Evolutionary conservation across 1,284 basidiomycete species (phyloP).

Genomic region (Ceratobasidium papillatum): DNA sequence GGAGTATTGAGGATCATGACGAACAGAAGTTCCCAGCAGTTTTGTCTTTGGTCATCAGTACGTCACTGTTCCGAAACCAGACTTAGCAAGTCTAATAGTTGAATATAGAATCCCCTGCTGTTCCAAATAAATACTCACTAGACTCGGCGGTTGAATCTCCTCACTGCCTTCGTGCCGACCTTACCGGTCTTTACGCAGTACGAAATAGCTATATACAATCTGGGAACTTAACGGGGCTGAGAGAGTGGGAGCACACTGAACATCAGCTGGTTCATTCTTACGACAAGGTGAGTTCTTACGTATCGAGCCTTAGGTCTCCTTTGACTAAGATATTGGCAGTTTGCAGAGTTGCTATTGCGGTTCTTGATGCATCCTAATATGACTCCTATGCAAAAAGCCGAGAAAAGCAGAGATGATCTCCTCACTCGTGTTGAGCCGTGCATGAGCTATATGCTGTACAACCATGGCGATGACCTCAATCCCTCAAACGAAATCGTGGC

Average conservation of each 20-base stretch:
- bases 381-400: neutral
- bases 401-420: neutral
- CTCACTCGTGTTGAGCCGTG: no score
- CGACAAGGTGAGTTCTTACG: neutral
- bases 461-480: conserved; percentile 4
- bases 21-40: neutral
- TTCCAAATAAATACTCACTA: neutral
- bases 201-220: neutral
- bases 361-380: neutral
- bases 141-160: neutral
- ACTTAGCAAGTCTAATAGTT: neutral
- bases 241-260: neutral
- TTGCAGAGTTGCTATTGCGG: neutral
- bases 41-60: neutral
- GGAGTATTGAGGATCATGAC: neutral
- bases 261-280: neutral
- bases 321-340: neutral
- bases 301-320: neutral
- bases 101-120: neutral
- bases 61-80: neutral
- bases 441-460: neutral
- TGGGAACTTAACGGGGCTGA: neutral
- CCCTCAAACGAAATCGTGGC: neutral
- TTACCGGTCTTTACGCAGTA: neutral
- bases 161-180: neutral